A percentile compares a stretch with the other conserved stretches of the same genome.
These are phyloP conservation scores for Fusarium newnesense DNA, from an alignment of 2,329 filamentous ascomycete species.

Conservation along the genomic window DNA sequence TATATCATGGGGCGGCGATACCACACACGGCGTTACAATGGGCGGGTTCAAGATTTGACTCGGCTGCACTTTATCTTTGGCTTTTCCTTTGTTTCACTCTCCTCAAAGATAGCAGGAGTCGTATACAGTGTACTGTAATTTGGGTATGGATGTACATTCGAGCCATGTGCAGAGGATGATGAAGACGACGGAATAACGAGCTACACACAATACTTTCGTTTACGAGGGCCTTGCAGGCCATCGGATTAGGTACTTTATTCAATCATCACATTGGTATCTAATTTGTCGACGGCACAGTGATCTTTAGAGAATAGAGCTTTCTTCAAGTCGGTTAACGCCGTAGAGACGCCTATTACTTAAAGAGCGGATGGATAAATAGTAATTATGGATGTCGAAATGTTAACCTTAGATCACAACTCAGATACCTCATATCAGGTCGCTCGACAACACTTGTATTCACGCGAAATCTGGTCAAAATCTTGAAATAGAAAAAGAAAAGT, in stretches of 20 bases:
- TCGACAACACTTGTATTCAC: neutral
- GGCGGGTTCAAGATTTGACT: conserved; percentile 25
- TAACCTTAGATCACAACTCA: neutral
- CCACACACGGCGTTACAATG: conserved; percentile 34
- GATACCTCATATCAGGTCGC: neutral
- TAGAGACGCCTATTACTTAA: neutral
- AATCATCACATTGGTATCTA: conserved; percentile 26
- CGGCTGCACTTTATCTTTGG: conserved; percentile 16
- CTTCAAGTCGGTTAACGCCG: too few species aligned
- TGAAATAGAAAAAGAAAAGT: conserved; percentile 38
- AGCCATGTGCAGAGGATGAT: conserved; percentile 15
- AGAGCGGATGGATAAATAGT: neutral
- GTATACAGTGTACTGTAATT: conserved; percentile 30
- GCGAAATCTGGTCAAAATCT: neutral
- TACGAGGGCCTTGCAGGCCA: conserved; percentile 17
- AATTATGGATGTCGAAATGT: neutral
- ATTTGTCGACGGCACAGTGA: neutral
- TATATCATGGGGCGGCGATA: conserved; percentile 33
- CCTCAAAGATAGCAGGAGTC: conserved; percentile 11
- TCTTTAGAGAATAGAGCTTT: neutral
- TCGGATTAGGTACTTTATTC: conserved; percentile 17
- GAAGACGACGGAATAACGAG: conserved; percentile 24
- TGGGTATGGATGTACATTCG: conserved; percentile 15
- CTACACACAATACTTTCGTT: conserved; percentile 36
- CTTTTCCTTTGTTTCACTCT: conserved; percentile 21